Evolutionary conservation across 1,284 basidiomycete species (phyloP).

Genomic region (Rhodotorula sp.): DNA sequence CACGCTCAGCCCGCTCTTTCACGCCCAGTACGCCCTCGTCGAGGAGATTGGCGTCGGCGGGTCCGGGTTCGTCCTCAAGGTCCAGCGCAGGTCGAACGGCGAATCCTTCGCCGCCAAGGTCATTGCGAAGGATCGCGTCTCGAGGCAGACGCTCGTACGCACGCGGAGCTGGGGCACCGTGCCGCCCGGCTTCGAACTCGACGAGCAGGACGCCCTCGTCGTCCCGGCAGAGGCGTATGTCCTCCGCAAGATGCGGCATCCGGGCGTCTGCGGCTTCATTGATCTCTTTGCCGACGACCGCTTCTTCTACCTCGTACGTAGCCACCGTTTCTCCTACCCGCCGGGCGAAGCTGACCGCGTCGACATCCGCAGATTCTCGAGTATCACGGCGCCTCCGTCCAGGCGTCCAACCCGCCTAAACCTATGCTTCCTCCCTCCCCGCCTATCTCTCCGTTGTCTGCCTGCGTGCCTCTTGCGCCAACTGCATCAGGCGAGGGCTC

Average conservation of each 20-base stretch:
- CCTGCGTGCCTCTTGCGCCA: slow-evolving; percentile 1
- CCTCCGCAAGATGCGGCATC: slow-evolving; percentile 70
- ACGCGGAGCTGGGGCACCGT: slow-evolving; percentile 43
- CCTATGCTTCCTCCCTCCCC: slow-evolving; percentile 13
- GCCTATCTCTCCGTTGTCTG: slow-evolving; percentile 17
- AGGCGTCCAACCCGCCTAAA: neutral
- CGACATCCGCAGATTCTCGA: slow-evolving; percentile 66
- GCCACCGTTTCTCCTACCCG: neutral
- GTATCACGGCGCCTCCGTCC: slow-evolving; percentile 84
- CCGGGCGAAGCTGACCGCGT: neutral
- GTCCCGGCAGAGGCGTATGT: slow-evolving; percentile 80
- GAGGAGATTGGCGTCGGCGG: slow-evolving; percentile 82
- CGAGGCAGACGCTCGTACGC: slow-evolving; percentile 19
- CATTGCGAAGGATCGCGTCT: slow-evolving; percentile 62
- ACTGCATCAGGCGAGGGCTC: neutral
- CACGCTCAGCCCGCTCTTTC: slow-evolving; percentile 13
- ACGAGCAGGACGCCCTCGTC: slow-evolving; percentile 40
- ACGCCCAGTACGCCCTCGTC: slow-evolving; percentile 62
- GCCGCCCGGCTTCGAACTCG: slow-evolving; percentile 45
- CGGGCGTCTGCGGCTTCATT: slow-evolving; percentile 71
- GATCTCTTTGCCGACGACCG: slow-evolving; percentile 77
- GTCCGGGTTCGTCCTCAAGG: slow-evolving; percentile 73
- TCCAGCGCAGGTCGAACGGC: slow-evolving; percentile 44
- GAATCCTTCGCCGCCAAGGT: slow-evolving; percentile 89
- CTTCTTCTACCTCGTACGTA: slow-evolving; percentile 52